Conservation (phyloP, 2,329 filamentous ascomycete species). For the Pestalotiopsis sp. region DNA sequence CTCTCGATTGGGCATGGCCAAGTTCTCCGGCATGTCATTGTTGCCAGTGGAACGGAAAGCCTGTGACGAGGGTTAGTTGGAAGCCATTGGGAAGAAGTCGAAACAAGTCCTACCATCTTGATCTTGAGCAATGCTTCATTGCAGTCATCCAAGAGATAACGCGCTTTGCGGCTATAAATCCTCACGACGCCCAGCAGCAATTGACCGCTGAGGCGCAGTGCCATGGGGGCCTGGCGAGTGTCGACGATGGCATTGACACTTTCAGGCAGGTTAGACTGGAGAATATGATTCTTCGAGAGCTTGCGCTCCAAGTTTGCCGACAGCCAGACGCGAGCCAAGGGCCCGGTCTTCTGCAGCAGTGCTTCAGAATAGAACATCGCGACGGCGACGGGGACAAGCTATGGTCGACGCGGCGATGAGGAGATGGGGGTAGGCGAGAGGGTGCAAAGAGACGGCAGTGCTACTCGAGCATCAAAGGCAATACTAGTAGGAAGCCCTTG, state of each 20-base stretch:
- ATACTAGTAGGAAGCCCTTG: background rate
- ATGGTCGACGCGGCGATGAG: constrained; percentile 14
- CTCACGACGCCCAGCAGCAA: constrained; percentile 91
- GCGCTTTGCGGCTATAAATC: constrained; percentile 96
- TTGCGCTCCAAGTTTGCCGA: constrained; percentile 98
- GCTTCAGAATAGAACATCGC: constrained; percentile 98
- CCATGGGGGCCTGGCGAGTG: constrained; percentile 90
- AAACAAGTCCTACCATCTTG: constrained; percentile 73
- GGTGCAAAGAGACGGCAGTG: constrained; percentile 1
- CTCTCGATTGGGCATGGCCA: constrained; percentile 79
- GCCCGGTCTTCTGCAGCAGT: constrained; percentile 93
- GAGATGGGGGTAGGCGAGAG: background rate
- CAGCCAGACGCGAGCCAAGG: constrained; percentile 95
- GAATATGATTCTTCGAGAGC: constrained; percentile 92
- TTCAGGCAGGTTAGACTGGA: constrained; percentile 92
- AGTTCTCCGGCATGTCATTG: constrained; percentile 86
- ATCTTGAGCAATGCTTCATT: constrained; percentile 98
- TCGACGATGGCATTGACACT: constrained; percentile 95
- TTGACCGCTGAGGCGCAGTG: constrained; percentile 89
- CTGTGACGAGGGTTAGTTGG: constrained; percentile 48
- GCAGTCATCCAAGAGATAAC: constrained; percentile 94
- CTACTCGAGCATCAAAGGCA: constrained; percentile 15
- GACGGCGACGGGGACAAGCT: constrained; percentile 29
- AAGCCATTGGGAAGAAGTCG: background rate
- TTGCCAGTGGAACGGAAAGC: constrained; percentile 93